Percentiles rank a stretch among this genome's conserved stretches.
Evolutionary conservation across 2,329 filamentous ascomycete species (phyloP).

Genomic region (Fusarium beomiforme): DNA sequence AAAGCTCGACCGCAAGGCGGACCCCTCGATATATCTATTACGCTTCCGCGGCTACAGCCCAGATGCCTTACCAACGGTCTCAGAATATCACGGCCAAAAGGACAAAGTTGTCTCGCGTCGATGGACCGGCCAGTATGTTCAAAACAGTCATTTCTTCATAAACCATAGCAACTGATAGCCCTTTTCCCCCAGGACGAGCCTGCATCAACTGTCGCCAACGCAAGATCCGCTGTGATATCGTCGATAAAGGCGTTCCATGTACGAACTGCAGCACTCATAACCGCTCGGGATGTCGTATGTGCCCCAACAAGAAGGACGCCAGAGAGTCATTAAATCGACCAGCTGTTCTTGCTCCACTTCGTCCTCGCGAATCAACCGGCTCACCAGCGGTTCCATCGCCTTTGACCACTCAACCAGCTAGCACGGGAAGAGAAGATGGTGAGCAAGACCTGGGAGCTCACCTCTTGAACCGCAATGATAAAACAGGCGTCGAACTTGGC

Average conservation of each 20-base stretch:
- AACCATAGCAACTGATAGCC: rapidly evolving
- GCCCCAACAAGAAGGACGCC: background rate
- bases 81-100: conserved; percentile 1
- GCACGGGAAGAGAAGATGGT: background rate
- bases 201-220: conserved; percentile 2
- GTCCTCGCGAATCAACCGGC: background rate
- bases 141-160: rapidly evolving
- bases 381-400: background rate
- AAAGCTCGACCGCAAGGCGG: rapidly evolving
- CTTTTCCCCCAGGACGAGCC: background rate
- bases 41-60: no score
- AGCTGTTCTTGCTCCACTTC: background rate
- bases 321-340: background rate
- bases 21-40: no score
- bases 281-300: background rate
- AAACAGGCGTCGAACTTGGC: background rate
- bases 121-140: background rate
- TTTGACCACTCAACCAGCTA: rapidly evolving
- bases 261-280: background rate
- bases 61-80: background rate
- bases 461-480: background rate
- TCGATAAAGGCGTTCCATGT: background rate
- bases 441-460: background rate
- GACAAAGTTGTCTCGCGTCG: background rate
- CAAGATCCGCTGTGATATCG: conserved; percentile 4